Evolutionary conservation across 78 protist species (phyloP).

Genomic region (Planoprotostelium fungivorum): DNA sequence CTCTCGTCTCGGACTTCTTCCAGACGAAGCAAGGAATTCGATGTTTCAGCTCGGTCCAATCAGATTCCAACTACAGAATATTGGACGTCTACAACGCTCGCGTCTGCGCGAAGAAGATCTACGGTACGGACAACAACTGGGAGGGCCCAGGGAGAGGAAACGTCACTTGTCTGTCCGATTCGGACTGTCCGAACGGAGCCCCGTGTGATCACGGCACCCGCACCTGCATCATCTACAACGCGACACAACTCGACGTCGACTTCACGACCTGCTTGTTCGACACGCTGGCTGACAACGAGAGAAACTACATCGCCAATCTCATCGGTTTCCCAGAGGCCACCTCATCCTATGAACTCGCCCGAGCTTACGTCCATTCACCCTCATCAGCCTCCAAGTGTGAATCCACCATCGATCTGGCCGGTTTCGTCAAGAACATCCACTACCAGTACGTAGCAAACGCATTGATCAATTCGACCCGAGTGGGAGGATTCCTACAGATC

Average conservation of each 20-base stretch:
- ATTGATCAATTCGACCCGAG: not conserved
- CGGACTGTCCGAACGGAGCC: not conserved
- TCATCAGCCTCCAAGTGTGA: not conserved
- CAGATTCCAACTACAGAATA: not conserved
- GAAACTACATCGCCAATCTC: not conserved
- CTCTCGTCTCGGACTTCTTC: not conserved
- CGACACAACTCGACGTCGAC: not conserved
- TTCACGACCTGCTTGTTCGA: not conserved
- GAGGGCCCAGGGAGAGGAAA: not conserved
- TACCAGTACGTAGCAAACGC: not conserved
- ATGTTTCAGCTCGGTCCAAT: not conserved
- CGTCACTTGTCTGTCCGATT: not conserved
- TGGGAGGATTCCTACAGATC: not conserved
- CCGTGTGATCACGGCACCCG: not conserved
- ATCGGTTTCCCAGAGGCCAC: not conserved
- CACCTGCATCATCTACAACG: not conserved
- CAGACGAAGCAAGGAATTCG: not conserved
- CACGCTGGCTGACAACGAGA: not conserved
- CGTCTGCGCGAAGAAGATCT: not conserved
- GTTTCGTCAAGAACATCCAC: not conserved
- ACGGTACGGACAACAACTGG: not conserved
- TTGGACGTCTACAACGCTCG: not conserved
- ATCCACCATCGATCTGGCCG: not conserved
- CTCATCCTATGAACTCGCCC: not conserved
- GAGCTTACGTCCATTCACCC: not conserved